Evolutionary conservation across 148 eudicot genomes (phyloP).

Genomic region (Talinum fruticosum): DNA sequence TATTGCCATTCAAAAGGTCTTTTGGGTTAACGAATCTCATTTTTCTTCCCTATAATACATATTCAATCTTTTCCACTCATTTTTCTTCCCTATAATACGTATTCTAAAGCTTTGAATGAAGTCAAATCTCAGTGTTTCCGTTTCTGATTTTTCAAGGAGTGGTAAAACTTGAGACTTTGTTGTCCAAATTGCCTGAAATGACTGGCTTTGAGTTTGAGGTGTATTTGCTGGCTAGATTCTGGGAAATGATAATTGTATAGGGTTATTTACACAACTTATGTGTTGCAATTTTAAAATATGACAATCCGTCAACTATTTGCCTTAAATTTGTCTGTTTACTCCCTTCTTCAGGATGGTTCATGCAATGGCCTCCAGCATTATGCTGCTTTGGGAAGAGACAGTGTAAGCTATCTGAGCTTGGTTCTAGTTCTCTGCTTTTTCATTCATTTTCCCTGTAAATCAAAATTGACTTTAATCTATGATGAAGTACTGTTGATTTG

Average conservation of each 20-base stretch:
- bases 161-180: background rate
- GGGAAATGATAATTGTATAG: background rate
- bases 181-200: background rate
- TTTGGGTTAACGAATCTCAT: background rate
- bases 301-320: background rate
- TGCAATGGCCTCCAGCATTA: conserved; percentile 97
- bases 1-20: background rate
- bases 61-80: background rate
- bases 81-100: background rate
- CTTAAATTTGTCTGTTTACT: conserved; percentile 4
- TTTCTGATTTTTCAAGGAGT: background rate
- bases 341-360: conserved; percentile 71
- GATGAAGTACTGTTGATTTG: background rate
- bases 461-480: background rate
- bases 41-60: background rate
- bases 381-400: conserved; percentile 92
- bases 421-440: conserved; percentile 4
- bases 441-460: background rate
- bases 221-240: background rate
- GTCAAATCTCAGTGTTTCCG: too few species aligned
- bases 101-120: background rate
- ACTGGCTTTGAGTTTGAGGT: background rate
- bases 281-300: background rate
- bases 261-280: background rate
- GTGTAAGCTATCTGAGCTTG: conserved; percentile 43